Evolutionary conservation across 2,329 filamentous ascomycete species (phyloP), one percentile per base, ranked within the genome.

Genomic region (Macroventuria anomochaeta): DNA sequence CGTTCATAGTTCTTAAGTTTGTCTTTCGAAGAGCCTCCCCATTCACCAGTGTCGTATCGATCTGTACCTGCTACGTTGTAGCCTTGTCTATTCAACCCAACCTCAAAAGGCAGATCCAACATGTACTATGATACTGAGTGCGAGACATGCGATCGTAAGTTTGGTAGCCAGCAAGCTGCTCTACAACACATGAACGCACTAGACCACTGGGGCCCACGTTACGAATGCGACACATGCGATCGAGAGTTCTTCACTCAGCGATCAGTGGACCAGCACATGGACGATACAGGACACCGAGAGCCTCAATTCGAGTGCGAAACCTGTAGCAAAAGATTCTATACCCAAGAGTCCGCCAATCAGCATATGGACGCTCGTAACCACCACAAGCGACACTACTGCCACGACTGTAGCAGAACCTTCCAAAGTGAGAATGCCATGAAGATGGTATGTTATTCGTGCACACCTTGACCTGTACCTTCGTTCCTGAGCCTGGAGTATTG

Each of bases 121-220:
- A 57, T 50, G 41, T 54, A 46, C 32, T 17, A 55, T 37, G 39
- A 49, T 17, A 11, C 43, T 13, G 48, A 56, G 8, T 64, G 57
- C 44, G 54, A 62, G n/a, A 54, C 25, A 5, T 62, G 55, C 41
- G 33, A 43, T 37, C 43, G 55, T 8, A 12, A 34, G n/a, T 59
- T 64, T 34, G n/a, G 23, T 7, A 58, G 48, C 15, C 41, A 36
- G 25, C 41, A 20, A 28, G 47, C 53, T 44, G 39, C 43, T 7
- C 50, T 33, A 5, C 46, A 63, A 33, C 59, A 63, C 23, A 64
- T 64, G 62, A 39, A 54, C n/a, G 55, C 48, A 18, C 37, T 58
- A 1, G 36, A 47, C 26, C 53, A 65, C 29, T 63, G 51, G 58
- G 42, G 23, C 10, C 49, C 43, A 46, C 28, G 23, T 34, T 59